These are phyloP conservation scores for Triangularia setosa DNA, from an alignment of 2,329 filamentous ascomycete species.

Conservation along the genomic window DNA sequence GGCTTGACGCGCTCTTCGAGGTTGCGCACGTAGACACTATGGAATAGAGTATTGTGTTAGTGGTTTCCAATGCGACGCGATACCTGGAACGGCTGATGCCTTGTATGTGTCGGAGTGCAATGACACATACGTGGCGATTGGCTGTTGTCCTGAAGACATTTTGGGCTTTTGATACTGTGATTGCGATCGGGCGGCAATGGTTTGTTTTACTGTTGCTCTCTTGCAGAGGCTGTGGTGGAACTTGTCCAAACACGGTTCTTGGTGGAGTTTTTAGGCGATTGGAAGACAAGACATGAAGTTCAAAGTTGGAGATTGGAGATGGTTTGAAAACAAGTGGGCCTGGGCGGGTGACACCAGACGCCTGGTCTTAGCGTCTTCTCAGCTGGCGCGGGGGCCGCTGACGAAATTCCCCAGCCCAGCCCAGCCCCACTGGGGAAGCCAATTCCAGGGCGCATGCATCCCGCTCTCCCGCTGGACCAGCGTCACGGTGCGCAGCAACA, in stretches of 20 bases:
- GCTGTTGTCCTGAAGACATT: constrained; percentile 36
- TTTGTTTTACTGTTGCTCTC: not conserved
- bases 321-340: not conserved
- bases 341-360: not conserved
- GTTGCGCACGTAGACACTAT: constrained; percentile 70
- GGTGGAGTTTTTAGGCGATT: not conserved
- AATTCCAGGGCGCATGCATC: not conserved
- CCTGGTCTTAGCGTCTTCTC: not conserved
- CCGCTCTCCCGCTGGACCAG: not conserved
- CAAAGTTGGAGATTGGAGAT: not conserved
- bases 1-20: constrained; percentile 90
- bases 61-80: constrained; percentile 19
- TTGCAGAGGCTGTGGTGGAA: not conserved
- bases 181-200: constrained; percentile 1
- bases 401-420: too few species aligned
- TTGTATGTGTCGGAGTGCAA: constrained; percentile 61
- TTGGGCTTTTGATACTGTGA: constrained; percentile 2
- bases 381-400: not conserved
- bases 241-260: too few species aligned
- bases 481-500: not conserved
- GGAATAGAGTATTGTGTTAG: constrained; percentile 32
- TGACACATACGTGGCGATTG: constrained; percentile 69
- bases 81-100: constrained; percentile 11
- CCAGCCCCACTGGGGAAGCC: not conserved
- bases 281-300: not conserved